Conservation (phyloP, 2,329 filamentous ascomycete genomes). For the Penicillium sp. region DNA sequence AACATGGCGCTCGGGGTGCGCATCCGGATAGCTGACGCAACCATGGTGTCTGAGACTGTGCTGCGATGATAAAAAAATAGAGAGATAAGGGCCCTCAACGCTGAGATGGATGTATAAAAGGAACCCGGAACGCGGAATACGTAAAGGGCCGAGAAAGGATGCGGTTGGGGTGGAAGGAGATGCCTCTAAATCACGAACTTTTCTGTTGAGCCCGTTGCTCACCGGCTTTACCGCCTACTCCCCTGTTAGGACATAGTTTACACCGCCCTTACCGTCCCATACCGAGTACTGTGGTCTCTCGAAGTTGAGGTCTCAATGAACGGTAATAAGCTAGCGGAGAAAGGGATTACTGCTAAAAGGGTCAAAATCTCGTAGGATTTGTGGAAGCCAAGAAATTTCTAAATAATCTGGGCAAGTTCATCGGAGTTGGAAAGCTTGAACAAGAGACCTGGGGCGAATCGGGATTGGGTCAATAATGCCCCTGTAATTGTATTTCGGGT, state of each 20-base stretch:
- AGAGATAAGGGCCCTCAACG: slow-evolving; percentile 25
- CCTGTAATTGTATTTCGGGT: not conserved
- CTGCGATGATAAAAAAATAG: slow-evolving; percentile 24
- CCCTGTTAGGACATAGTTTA: not conserved
- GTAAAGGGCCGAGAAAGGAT: slow-evolving; percentile 26
- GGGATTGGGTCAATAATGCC: not conserved
- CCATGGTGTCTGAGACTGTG: slow-evolving; percentile 51
- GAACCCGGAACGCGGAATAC: slow-evolving; percentile 20
- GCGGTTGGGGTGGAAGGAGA: slow-evolving; percentile 33
- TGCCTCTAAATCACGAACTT: slow-evolving; percentile 35
- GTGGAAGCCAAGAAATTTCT: no score
- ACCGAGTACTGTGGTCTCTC: not conserved
- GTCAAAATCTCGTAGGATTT: no score
- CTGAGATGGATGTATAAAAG: slow-evolving; percentile 20
- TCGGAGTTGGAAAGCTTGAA: not conserved
- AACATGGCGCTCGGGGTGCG: slow-evolving; percentile 47
- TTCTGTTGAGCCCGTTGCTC: slow-evolving; percentile 40
- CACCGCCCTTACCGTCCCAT: not conserved
- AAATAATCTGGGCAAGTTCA: no score
- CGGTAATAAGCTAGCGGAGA: no score
- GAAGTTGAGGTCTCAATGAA: not conserved
- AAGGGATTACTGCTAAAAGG: no score
- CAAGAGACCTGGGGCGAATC: not conserved
- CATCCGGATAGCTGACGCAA: slow-evolving; percentile 52
- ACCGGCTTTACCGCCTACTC: not conserved